These are phyloP conservation scores for Fusarium sp. DNA, from an alignment of 2,329 filamentous ascomycete species.

Conservation along the genomic window DNA sequence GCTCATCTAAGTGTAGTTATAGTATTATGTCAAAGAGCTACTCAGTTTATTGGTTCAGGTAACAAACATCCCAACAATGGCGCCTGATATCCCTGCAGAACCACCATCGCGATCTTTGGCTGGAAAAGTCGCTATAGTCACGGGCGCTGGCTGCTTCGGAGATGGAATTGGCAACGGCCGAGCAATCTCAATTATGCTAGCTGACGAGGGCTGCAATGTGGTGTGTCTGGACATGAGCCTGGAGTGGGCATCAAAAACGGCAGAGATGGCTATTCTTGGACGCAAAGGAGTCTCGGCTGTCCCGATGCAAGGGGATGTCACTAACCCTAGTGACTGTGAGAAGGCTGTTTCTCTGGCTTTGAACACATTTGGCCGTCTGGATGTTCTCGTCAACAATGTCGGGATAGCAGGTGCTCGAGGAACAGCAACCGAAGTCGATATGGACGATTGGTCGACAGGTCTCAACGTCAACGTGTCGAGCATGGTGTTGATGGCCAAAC, in stretches of 20 bases:
- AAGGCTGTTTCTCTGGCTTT: conserved; percentile 55
- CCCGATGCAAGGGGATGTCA: conserved; percentile 66
- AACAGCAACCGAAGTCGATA: conserved; percentile 70
- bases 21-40: background rate
- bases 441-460: conserved; percentile 66
- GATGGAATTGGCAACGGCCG: conserved; percentile 72
- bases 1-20: background rate
- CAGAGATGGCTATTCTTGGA: conserved; percentile 60
- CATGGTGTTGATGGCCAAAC: conserved; percentile 74
- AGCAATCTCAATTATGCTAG: conserved; percentile 69
- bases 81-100: conserved; percentile 5
- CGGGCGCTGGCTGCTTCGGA: conserved; percentile 67
- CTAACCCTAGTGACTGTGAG: conserved; percentile 63
- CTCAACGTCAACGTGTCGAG: conserved; percentile 73
- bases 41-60: background rate
- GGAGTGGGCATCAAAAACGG: conserved; percentile 64
- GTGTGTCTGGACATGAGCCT: conserved; percentile 68
- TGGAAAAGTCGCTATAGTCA: conserved; percentile 64
- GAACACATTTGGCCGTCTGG: conserved; percentile 64
- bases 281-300: conserved; percentile 46
- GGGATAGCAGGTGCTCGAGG: conserved; percentile 70
- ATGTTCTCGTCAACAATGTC: conserved; percentile 75
- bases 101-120: conserved; percentile 32
- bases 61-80: conserved; percentile 9
- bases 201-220: conserved; percentile 68